Evolutionary conservation across 345 rosid genomes (phyloP).

Genomic region (Citrus glauca): DNA sequence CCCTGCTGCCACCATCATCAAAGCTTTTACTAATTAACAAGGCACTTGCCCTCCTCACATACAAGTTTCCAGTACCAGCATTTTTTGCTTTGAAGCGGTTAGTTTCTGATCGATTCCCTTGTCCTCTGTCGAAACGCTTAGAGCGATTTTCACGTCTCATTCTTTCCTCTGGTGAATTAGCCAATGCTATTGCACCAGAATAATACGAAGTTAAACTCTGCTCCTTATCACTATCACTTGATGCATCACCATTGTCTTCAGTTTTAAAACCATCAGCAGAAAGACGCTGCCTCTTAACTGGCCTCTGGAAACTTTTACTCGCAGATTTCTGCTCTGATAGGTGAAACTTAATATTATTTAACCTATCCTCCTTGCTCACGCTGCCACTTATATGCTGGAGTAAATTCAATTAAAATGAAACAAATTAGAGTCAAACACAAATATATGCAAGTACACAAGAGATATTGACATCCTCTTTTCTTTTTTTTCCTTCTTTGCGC

Average conservation of each 20-base stretch:
- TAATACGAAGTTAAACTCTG: slow-evolving; percentile 64
- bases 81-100: slow-evolving; percentile 54
- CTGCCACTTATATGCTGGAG: slow-evolving; percentile 45
- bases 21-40: slow-evolving; percentile 63
- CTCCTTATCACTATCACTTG: slow-evolving; percentile 97
- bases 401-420: slow-evolving; percentile 1
- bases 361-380: slow-evolving; percentile 48
- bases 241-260: slow-evolving; percentile 64
- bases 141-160: slow-evolving; percentile 91
- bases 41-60: slow-evolving; percentile 73
- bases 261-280: slow-evolving; percentile 38
- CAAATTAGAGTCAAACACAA: slow-evolving; percentile 8
- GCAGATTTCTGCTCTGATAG: slow-evolving; percentile 46
- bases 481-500: neutral
- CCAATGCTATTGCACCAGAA: slow-evolving; percentile 67
- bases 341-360: slow-evolving; percentile 36
- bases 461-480: neutral
- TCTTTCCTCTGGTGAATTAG: slow-evolving; percentile 81
- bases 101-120: slow-evolving; percentile 55
- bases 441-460: neutral
- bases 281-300: slow-evolving; percentile 73
- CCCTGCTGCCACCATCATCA: slow-evolving; percentile 74
- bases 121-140: slow-evolving; percentile 83
- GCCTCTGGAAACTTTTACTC: slow-evolving; percentile 53
- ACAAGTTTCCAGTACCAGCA: slow-evolving; percentile 60